These are phyloP conservation scores for Coemansia sp. DNA, from an alignment of 192 early-diverging fungal genomes.

Conservation along the genomic window DNA sequence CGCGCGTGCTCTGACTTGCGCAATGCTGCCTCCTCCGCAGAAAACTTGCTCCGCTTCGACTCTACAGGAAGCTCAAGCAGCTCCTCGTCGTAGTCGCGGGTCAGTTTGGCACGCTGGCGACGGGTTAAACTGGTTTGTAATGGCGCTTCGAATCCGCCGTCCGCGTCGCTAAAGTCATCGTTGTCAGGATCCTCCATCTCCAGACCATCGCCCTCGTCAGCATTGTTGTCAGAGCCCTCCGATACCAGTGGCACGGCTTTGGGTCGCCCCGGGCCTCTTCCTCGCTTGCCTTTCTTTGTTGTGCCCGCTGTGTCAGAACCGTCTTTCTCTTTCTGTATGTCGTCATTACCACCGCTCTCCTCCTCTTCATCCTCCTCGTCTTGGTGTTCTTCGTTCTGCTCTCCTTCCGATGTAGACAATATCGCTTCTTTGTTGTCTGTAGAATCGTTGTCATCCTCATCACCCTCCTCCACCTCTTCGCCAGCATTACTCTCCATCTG, in stretches of 20 bases:
- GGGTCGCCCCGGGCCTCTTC: constrained; percentile 9
- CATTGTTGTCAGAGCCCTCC: constrained; percentile 8
- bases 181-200: constrained; percentile 8
- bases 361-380: not conserved
- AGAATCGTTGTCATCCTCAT: constrained; percentile 8
- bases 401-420: not conserved
- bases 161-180: constrained; percentile 15
- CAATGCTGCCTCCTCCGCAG: constrained; percentile 70
- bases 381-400: not conserved
- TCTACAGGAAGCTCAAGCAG: constrained; percentile 69
- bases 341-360: constrained; percentile 1
- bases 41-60: constrained; percentile 64
- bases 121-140: constrained; percentile 57
- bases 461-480: constrained; percentile 1
- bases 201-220: constrained; percentile 6
- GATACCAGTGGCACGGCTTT: constrained; percentile 1
- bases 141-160: constrained; percentile 4
- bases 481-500: not conserved
- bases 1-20: constrained; percentile 73
- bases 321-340: not conserved
- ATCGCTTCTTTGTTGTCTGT: not conserved
- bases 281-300: constrained; percentile 4
- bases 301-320: not conserved
- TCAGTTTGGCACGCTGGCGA: constrained; percentile 69
- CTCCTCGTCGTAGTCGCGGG: constrained; percentile 60